Evolutionary conservation across 139 green algal species (phyloP).

Genomic region (Tetradesmus lagerheimii): DNA sequence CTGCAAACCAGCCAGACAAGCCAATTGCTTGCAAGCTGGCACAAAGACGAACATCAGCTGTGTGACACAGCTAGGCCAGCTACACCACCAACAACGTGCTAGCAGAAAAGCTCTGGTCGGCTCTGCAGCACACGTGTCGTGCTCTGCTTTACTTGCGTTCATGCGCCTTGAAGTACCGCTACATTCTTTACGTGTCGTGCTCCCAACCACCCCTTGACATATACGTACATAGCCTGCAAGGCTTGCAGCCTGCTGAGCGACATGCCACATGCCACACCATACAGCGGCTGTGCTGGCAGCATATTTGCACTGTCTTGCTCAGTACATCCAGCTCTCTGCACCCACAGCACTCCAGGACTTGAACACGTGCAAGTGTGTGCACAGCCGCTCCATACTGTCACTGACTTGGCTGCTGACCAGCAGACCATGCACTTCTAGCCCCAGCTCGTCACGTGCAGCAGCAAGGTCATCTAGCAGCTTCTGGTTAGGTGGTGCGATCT

Average conservation of each 20-base stretch:
- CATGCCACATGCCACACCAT: not conserved
- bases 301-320: not conserved
- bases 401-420: conserved; percentile 78
- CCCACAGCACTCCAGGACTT: conserved; percentile 87
- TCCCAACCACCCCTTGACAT: too few relatives aligned
- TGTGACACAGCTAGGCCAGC: too few relatives aligned
- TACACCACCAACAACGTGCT: too few relatives aligned
- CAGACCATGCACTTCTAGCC: conserved; percentile 91
- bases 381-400: conserved; percentile 82
- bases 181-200: too few relatives aligned
- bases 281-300: not conserved
- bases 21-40: conserved; percentile 82
- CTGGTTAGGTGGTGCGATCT: conserved; percentile 80
- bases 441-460: conserved; percentile 63
- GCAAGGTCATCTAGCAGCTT: conserved; percentile 50
- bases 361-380: conserved; percentile 90
- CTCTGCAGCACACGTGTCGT: too few relatives aligned
- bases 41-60: too few relatives aligned
- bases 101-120: too few relatives aligned
- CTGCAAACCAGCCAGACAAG: conserved; percentile 83
- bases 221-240: too few relatives aligned
- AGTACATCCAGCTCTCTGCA: conserved; percentile 62
- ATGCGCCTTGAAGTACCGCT: too few relatives aligned
- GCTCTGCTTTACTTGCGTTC: too few relatives aligned
- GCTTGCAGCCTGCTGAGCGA: too few relatives aligned